A percentile compares a stretch with the other conserved stretches of the same genome.
phyloP scores from a whole-genome alignment of 192 early-diverging fungal species.

The Kappamyces sp. region DNA sequence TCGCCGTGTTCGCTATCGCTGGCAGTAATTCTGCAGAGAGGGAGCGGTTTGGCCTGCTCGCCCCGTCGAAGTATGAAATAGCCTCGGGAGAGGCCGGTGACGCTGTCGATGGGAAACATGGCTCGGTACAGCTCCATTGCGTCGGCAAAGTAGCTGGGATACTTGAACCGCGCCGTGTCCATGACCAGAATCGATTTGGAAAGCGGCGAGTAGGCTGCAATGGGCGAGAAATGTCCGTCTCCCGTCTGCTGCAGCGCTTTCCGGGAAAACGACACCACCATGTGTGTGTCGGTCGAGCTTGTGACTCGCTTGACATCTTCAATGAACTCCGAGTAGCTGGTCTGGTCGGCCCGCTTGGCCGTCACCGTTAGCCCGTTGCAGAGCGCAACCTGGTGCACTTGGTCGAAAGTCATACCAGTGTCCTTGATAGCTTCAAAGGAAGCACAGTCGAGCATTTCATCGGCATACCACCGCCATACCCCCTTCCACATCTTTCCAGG shows the following conservation, averaged over 20 bases:
- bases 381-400: constrained; percentile 32
- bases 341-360: constrained; percentile 20
- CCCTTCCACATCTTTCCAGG: constrained; percentile 37
- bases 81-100: constrained; percentile 27
- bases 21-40: constrained; percentile 8
- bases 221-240: constrained; percentile 27
- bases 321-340: constrained; percentile 22
- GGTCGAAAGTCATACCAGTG: constrained; percentile 30
- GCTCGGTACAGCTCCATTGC: constrained; percentile 30
- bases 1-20: background rate
- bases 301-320: constrained; percentile 23
- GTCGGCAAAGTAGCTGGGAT: constrained; percentile 38
- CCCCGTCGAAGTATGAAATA: constrained; percentile 9
- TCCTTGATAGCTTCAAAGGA: constrained; percentile 31
- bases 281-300: constrained; percentile 19
- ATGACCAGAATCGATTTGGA: constrained; percentile 34
- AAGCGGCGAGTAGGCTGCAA: constrained; percentile 21
- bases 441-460: constrained; percentile 31
- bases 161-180: constrained; percentile 46
- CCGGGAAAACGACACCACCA: constrained; percentile 37
- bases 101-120: constrained; percentile 28
- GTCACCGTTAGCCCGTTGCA: constrained; percentile 33
- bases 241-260: constrained; percentile 38
- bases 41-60: constrained; percentile 7
- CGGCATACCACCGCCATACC: constrained; percentile 42